Percentiles rank a stretch among this genome's conserved stretches.
phyloP scores from a whole-genome alignment of 257 asterid genomes.

The Solanum arcanum region DNA sequence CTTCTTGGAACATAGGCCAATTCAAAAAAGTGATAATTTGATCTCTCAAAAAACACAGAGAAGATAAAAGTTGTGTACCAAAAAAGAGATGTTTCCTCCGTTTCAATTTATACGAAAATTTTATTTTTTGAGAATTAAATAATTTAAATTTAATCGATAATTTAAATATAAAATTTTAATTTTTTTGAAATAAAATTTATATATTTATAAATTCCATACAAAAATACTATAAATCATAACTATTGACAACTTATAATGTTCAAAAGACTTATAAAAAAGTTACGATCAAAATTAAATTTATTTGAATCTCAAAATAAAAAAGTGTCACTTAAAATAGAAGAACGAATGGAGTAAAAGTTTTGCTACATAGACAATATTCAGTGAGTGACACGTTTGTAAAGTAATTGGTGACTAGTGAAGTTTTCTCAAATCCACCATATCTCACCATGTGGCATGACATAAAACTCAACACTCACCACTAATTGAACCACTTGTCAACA shows the following conservation, averaged over 20 bases:
- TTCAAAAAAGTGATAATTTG: neutral
- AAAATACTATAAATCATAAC: too few species aligned
- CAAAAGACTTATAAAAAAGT: too few species aligned
- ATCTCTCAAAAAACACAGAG: neutral
- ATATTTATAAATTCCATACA: rapidly evolving
- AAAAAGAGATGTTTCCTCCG: neutral
- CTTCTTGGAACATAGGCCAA: neutral
- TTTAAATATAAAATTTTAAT: rapidly evolving
- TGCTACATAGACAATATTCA: neutral
- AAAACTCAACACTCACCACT: neutral
- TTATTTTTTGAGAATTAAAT: too few species aligned
- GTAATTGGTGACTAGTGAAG: neutral
- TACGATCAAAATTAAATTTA: too few species aligned
- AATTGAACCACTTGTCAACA: neutral
- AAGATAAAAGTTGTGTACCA: neutral
- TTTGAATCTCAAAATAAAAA: rapidly evolving
- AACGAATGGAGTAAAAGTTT: too few species aligned
- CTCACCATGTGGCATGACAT: neutral
- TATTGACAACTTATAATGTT: too few species aligned
- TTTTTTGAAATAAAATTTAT: too few species aligned
- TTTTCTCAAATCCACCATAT: neutral
- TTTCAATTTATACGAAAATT: too few species aligned
- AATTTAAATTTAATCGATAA: too few species aligned
- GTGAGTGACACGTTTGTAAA: neutral
- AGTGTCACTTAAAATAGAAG: rapidly evolving